These are phyloP conservation scores for Crithidia brevicula DNA, from an alignment of 208 protist genomes.

Conservation along the genomic window DNA sequence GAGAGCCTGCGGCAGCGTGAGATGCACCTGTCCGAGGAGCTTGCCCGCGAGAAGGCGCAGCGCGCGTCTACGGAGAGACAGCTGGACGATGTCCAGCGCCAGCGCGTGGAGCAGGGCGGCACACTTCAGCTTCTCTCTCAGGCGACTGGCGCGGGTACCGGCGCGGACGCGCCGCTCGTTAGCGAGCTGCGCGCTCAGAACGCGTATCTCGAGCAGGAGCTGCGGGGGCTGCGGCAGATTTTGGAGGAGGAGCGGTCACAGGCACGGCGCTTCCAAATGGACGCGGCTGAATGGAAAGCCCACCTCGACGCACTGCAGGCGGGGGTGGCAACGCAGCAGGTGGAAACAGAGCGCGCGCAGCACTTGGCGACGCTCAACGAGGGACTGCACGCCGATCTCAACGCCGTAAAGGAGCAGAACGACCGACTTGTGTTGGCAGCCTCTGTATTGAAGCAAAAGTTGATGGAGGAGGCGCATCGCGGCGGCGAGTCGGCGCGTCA, in stretches of 20 bases:
- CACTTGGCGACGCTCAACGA: slow-evolving; percentile 70
- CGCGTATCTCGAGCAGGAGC: slow-evolving; percentile 51
- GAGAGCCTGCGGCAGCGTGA: slow-evolving; percentile 82
- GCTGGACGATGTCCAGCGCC: slow-evolving; percentile 46
- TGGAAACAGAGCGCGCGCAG: slow-evolving; percentile 59
- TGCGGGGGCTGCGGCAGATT: slow-evolving; percentile 48
- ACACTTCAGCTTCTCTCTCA: slow-evolving; percentile 51
- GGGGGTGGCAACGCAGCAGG: slow-evolving; percentile 61
- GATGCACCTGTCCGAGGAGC: slow-evolving; percentile 56
- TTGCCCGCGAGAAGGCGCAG: slow-evolving; percentile 55
- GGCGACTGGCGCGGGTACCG: slow-evolving; percentile 25
- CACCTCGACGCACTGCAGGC: slow-evolving; percentile 62
- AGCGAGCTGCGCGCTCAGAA: slow-evolving; percentile 74
- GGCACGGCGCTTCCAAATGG: slow-evolving; percentile 48
- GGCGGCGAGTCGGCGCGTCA: slow-evolving; percentile 53
- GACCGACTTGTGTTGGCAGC: slow-evolving; percentile 80
- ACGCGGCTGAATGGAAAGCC: slow-evolving; percentile 63
- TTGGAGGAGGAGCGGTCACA: slow-evolving; percentile 62
- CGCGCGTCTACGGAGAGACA: slow-evolving; percentile 38
- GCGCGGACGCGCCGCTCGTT: slow-evolving; percentile 44
- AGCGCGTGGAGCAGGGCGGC: slow-evolving; percentile 65
- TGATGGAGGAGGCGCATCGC: slow-evolving; percentile 70
- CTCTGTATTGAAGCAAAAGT: slow-evolving; percentile 73
- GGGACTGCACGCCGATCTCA: slow-evolving; percentile 57
- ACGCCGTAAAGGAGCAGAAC: slow-evolving; percentile 78